These are phyloP conservation scores for Ustilago shanxiensis DNA, from an alignment of 1,284 basidiomycete species.

Conservation along the genomic window DNA sequence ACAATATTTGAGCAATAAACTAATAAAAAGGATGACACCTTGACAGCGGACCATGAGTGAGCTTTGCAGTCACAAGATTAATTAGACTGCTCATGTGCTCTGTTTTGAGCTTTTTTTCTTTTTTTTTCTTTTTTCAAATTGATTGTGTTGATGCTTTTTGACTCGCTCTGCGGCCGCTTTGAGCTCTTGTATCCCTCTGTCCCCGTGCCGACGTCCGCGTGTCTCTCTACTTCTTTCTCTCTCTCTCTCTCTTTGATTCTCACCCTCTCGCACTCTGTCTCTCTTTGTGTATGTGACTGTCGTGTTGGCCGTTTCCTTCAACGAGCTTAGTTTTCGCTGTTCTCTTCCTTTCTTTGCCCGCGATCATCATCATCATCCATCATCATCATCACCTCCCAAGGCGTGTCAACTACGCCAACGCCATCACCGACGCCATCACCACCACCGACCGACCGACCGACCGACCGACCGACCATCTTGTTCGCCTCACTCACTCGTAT, in stretches of 20 bases:
- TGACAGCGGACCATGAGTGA: conserved; percentile 1
- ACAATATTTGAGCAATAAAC: no score
- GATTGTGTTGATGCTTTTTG: background rate
- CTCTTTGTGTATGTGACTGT: no score
- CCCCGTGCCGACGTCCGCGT: no score
- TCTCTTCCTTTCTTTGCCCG: background rate
- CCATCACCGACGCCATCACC: no score
- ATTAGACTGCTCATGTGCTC: background rate
- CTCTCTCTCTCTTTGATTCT: background rate
- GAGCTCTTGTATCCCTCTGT: no score
- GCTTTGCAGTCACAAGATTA: no score
- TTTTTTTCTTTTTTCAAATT: background rate
- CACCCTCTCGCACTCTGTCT: no score
- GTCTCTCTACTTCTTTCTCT: background rate
- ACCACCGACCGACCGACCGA: no score
- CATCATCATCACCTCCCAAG: no score
- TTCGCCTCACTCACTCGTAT: no score
- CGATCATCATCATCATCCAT: background rate
- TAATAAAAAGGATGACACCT: background rate
- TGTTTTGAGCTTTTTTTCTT: background rate
- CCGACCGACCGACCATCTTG: no score
- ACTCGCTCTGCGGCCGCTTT: background rate
- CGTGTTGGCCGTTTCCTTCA: background rate
- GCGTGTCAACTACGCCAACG: no score
- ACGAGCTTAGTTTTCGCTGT: background rate